Base-by-base conservation (phyloP, 225 moss, liverwort and hornwort genomes). In the Bryoerythrophyllum caledonicum region DNA sequence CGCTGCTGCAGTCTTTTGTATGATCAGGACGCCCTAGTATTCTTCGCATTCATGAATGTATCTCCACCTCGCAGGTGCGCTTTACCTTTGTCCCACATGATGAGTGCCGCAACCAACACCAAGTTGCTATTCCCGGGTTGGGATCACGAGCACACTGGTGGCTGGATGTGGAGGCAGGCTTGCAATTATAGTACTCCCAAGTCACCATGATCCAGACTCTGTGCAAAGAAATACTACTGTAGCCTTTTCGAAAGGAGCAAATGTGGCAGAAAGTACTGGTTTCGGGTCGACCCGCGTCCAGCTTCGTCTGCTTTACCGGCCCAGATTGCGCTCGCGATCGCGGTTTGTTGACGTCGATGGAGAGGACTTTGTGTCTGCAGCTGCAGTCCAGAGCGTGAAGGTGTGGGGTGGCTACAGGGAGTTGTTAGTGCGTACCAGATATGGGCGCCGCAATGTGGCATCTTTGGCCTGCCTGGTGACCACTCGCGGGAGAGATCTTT, bases 301-400 rank as follows among this genome's bases (percentile, higher is more conserved):
- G 60, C n/a, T 6, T 46, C 60, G n/a, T n/a, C 71, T 41, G 1
- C 71, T 71, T 41, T 58, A 26, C 57, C 6, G 25, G 17, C 72
- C 72, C 12, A 44, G 46, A 72, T 72, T n/a, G 44, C 60, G 46
- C 72, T 72, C 4, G 8, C 60, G 23, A 28, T 53, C 41, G 16
- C 26, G 37, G 28, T 28, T n/a, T 59, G 60, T 32, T n/a, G 60
- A 72, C 30, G 49, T 34, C 37, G 25, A 63, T 74, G 74, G 63
- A 26, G 63, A 53, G 25, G 17, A 40, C 20, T 65, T n/a, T 27
- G 52, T n/a, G 12, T 1, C 26, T 26, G 54, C 26, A 37, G 26
- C 51, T 53, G 20, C 65, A 27, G 40, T 54, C 40, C 20, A 13
- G 38, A 65, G 13, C 38, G 27, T 54, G 63, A 49, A 34, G 24